Evolutionary conservation across 2,329 filamentous ascomycete species (phyloP), one percentile per base, ranked within the genome.

Genomic region (Cladophialophora immunda): DNA sequence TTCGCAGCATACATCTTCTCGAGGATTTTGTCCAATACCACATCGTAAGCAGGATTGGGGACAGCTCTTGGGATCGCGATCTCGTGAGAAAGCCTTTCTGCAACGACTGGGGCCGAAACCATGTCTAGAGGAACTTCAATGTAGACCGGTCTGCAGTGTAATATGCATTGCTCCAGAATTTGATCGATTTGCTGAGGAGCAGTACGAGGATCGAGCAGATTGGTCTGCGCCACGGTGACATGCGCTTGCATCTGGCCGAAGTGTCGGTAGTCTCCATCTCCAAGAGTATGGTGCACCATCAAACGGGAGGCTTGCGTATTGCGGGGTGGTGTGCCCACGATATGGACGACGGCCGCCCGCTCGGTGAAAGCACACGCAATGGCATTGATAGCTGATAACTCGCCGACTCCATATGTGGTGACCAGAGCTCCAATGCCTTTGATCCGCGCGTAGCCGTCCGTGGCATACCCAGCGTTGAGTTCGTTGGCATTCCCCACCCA

Each of bases 381-480:
- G 22, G 74, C 76, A 66, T 77, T 77, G 64, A 77, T 71, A 9
- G 74, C 73, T 56, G 73, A 75, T 27, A 83, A 75, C 68, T 84
- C 82, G 8, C 86, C 87, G 1, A 89, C 86, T 4, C 86, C 87
- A 70, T 87, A 87, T 0, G 86, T 87, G 1, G 87, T 89, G 27
- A 88, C 1, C 85, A 71, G 13, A 5, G 67, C 68, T n/a, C 64
- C 54, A 7, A 71, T 56, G 38, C 69, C 67, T n/a, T 65, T 64
- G 67, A 92, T 85, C 69, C 91, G 86, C 64, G 90, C 90, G 75
- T 93, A 93, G 19, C 90, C 91, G 79, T 93, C 91, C n/a, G 91
- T 89, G 29, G 91, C 90, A 73, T 93, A 93, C 22, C 88, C 90
- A 60, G 84, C 85, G 75, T 87, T 87, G 60, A 88, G 80, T 75